Evolutionary conservation across 2,329 filamentous ascomycete species (phyloP), one percentile per base, ranked within the genome.

Genomic region (Fusarium sp.): DNA sequence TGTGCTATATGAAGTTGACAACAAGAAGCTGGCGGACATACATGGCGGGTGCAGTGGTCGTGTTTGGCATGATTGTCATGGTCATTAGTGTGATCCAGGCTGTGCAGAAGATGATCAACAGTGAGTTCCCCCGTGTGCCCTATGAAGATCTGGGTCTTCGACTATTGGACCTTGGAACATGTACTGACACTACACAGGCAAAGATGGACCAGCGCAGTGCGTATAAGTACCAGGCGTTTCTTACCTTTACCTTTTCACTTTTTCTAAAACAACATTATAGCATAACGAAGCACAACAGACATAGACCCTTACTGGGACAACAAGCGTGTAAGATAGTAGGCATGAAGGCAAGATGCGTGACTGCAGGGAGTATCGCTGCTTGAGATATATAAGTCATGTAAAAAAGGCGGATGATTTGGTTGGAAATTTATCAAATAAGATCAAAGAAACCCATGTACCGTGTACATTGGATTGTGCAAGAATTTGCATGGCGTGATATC

Each of bases 1-100:
- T 98, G 63, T 99, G 96, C 83, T 99, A 96, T 82, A 93, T 99
- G 80, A 98, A 97, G 84, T 86, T 99, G 69, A 96, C 94, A 75
- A 95, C 91, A 66, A 86, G 91, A 75, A 92, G 90, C 79, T 93
- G 91, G 87, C 91, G 89, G 81, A 94, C 92, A 24, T 91, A 91
- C 70, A 88, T 94, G 69, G 91, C 94, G 18, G 90, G 90, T 33
- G 90, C 88, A 52, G 87, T 90, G n/a, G 93, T 96, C 67, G 90
- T 83, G 18, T 98, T 98, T 86, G 96, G 95, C 9, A 86, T 89
- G 61, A 84, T 87, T 7, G 95, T 98, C 64, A 94, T 98, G 92
- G 87, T 86, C 18, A 95, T 97, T 49, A 95, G 92, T 79, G 83
- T 97, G 72, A 80, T 95, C 51, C 91, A 94, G 83, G 92, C 93